Evolutionary conservation across 495 filamentous ascomycete genomes (phyloP).

Genomic region (Staphylotrichum longicolle): DNA sequence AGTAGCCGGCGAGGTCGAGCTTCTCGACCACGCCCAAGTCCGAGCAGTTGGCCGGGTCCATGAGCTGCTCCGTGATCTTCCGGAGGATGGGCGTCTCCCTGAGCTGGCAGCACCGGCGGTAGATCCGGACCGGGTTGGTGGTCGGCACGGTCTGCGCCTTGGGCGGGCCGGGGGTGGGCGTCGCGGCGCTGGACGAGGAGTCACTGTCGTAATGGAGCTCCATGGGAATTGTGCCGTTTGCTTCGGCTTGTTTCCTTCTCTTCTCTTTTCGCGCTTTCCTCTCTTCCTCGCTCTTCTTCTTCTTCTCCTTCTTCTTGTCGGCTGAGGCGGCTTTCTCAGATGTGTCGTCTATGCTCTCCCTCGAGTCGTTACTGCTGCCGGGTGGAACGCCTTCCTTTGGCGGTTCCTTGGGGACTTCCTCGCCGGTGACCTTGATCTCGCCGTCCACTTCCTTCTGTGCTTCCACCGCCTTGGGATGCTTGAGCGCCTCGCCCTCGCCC

Average conservation of each 20-base stretch:
- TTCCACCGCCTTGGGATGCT: constrained; percentile 52
- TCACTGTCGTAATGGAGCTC: constrained; percentile 66
- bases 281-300: constrained; percentile 85
- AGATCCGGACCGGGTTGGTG: constrained; percentile 88
- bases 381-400: constrained; percentile 29
- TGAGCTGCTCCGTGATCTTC: constrained; percentile 82
- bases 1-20: constrained; percentile 80
- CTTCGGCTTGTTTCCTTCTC: constrained; percentile 72
- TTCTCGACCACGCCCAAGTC: constrained; percentile 69
- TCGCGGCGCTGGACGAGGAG: constrained; percentile 32
- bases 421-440: constrained; percentile 29
- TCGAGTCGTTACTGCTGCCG: constrained; percentile 29
- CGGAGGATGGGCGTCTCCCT: constrained; percentile 87
- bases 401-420: constrained; percentile 37
- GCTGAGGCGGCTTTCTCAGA: constrained; percentile 22
- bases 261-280: constrained; percentile 82
- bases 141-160: constrained; percentile 67
- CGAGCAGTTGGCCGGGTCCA: constrained; percentile 59
- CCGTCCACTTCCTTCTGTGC: constrained; percentile 28
- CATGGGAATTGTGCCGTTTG: constrained; percentile 76
- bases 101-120: constrained; percentile 89
- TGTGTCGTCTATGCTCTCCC: constrained; percentile 25
- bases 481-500: constrained; percentile 66
- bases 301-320: constrained; percentile 78
- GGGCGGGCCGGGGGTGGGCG: constrained; percentile 33